Conservation (phyloP, 345 rosid genomes). For the Clausena lansium region DNA sequence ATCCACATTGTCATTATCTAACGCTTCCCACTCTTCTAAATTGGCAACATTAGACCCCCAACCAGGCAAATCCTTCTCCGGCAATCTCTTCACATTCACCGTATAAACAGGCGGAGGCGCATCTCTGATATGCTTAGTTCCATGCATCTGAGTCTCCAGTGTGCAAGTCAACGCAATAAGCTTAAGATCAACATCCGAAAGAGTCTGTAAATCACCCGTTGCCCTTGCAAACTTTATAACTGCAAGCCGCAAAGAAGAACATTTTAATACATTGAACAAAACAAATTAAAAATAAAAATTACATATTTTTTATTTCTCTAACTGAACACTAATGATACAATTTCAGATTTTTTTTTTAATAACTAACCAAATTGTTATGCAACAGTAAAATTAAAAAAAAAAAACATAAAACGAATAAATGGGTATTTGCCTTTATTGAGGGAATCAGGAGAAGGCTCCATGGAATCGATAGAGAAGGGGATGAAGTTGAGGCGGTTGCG, state of each 20-base stretch:
- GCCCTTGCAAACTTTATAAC: constrained; percentile 82
- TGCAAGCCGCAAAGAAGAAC: constrained; percentile 17
- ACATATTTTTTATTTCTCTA: not conserved
- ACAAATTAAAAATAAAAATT: not conserved
- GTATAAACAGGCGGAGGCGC: constrained; percentile 79
- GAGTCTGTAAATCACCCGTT: constrained; percentile 87
- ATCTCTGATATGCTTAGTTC: constrained; percentile 65
- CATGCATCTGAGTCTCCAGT: constrained; percentile 81
- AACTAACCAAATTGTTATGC: not conserved
- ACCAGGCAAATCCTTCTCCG: constrained; percentile 86
- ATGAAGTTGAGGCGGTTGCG: constrained; percentile 75
- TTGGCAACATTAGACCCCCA: constrained; percentile 96
- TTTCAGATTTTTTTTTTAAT: not conserved
- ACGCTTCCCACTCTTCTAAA: constrained; percentile 89
- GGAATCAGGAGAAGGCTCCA: constrained; percentile 87
- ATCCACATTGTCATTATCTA: constrained; percentile 56
- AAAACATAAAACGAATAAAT: not conserved
- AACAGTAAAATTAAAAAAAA: not conserved
- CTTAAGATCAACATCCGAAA: constrained; percentile 85
- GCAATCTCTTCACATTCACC: constrained; percentile 72
- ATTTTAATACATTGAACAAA: not conserved
- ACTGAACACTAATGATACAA: not conserved
- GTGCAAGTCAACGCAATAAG: constrained; percentile 81
- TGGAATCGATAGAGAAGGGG: constrained; percentile 72
- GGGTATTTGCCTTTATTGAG: constrained; percentile 52